Base-by-base conservation (phyloP, 495 filamentous ascomycete genomes). In the Evernia prunastri region DNA sequence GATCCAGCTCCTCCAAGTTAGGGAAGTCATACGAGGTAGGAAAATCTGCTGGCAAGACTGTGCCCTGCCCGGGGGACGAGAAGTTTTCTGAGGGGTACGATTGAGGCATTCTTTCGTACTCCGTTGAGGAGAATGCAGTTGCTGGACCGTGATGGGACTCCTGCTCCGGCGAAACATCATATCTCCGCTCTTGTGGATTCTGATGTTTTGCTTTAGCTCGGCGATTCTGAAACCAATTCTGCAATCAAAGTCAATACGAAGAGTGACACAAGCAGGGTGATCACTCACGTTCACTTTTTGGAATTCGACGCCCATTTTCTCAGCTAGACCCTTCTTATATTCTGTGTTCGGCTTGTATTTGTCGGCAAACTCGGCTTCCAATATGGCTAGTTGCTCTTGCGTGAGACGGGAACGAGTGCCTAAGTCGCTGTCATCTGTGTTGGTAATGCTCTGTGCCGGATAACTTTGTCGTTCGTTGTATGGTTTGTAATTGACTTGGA, bases 151-250 rank as follows among this genome's bases (percentile, higher is more conserved):
- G 59, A 27, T 40, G 72, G 70, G 60, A 76, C 75, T 61, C 71
- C 66, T 65, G 75, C 70, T 58, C 73, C 71, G 59, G 75, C n/a
- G 60, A 64, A n/a, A 64, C 35, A 60, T 66, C 68, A 40, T 53
- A 66, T 59, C 57, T 68, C 58, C 59, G 63, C 71, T 86, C 83
- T 71, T 88, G 86, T 71, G 86, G 83, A 70, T 79, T 86, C 70
- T 90, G 84, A 67, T 90, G 86, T 77, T 91, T 92, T 37, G 88
- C 88, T 72, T 92, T 91, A 61, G 89, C 89, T 45, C 90, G 86
- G 59, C 90, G 82, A 72, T 94, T 95, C 72, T 95, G 90, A 74
- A 93, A 96, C 91, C 91, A 94, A 69, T 93, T 93, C 91, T 94
- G 62, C 42, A 58, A 25, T 36, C 31, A 37, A 59, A 45, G 62